These are phyloP conservation scores for Ustilago vetiveriae DNA, from an alignment of 1,284 basidiomycete genomes.

Conservation along the genomic window DNA sequence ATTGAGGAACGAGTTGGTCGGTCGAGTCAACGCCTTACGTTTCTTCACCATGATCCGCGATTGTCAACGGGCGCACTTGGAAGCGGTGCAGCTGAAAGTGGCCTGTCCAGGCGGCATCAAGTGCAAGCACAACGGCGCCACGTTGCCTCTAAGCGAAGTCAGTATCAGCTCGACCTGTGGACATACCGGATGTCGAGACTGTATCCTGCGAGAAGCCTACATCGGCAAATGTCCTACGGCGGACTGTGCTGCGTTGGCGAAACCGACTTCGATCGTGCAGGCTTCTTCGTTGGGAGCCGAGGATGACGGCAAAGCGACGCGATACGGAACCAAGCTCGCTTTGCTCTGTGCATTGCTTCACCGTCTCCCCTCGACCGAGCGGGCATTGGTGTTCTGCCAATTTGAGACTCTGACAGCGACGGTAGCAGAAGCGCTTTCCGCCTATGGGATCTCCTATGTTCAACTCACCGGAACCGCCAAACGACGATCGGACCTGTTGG, in stretches of 20 bases:
- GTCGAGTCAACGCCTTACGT: constrained; percentile 50
- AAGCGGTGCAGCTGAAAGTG: constrained; percentile 32
- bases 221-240: constrained; percentile 51
- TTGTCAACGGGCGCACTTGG: constrained; percentile 47
- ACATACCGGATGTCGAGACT: constrained; percentile 47
- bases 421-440: constrained; percentile 80
- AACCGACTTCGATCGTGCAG: constrained; percentile 47
- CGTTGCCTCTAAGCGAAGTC: constrained; percentile 34
- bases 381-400: constrained; percentile 89
- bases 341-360: constrained; percentile 83
- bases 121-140: constrained; percentile 25
- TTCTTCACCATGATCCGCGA: constrained; percentile 56
- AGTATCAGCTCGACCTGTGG: constrained; percentile 52
- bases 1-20: constrained; percentile 52
- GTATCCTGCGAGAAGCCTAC: constrained; percentile 49
- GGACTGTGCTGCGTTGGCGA: constrained; percentile 46
- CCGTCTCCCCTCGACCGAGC: constrained; percentile 79
- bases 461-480: constrained; percentile 81
- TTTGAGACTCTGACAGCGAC: constrained; percentile 92
- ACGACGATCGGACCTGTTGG: constrained; percentile 38
- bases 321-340: constrained; percentile 88
- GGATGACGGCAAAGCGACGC: constrained; percentile 72
- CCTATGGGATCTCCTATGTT: constrained; percentile 78
- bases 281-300: constrained; percentile 49
- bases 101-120: constrained; percentile 31